phyloP scores from a whole-genome alignment of 129 eudicot species.

The Cynara cardunculus region DNA sequence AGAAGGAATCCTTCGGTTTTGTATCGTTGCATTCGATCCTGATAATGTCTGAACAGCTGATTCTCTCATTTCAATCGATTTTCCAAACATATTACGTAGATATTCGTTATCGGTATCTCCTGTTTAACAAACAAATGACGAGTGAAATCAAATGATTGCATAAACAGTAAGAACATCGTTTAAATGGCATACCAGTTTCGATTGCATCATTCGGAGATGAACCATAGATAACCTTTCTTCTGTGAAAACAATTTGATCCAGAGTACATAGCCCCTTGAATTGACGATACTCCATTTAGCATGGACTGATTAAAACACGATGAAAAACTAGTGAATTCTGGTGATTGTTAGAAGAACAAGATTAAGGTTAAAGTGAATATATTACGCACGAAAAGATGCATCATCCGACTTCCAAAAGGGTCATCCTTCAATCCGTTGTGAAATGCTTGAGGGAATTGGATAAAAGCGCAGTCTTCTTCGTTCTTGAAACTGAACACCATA shows the following conservation, averaged over 20 bases:
- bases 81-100: conserved; percentile 43
- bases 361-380: neutral
- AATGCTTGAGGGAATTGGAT: conserved; percentile 64
- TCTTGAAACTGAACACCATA: conserved; percentile 31
- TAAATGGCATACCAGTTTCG: neutral
- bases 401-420: conserved; percentile 54
- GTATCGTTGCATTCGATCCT: conserved; percentile 5
- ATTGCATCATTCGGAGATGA: conserved; percentile 34
- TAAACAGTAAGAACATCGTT: too few species aligned
- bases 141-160: neutral
- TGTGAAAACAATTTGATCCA: conserved; percentile 57
- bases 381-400: conserved; percentile 14
- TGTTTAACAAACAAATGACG: neutral
- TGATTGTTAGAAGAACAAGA: neutral
- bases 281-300: conserved; percentile 30
- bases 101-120: conserved; percentile 17
- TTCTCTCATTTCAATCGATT: conserved; percentile 33
- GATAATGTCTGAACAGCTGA: conserved; percentile 26
- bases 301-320: conserved; percentile 10
- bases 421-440: conserved; percentile 54
- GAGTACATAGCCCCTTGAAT: conserved; percentile 45
- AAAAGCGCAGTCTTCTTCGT: conserved; percentile 36
- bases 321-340: neutral
- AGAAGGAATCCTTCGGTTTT: conserved; percentile 8
- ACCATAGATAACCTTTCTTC: conserved; percentile 58